A percentile compares a stretch with the other conserved stretches of the same genome.
Conservation (phyloP, 202 grass and related monocot species). For the Zoysia matrella region DNA sequence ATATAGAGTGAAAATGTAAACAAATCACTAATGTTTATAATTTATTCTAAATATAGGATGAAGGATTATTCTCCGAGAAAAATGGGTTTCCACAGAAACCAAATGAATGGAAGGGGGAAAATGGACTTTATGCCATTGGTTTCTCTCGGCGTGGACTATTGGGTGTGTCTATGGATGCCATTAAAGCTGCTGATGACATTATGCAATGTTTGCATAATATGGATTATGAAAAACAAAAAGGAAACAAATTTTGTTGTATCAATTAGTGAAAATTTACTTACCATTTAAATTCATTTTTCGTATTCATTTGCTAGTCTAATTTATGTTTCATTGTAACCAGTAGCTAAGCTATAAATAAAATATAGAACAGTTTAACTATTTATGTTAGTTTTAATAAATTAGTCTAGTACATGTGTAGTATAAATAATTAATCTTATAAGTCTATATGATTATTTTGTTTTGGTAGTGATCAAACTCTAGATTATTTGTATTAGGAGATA, state of each 20-base stretch:
- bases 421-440: slow-evolving; percentile 36
- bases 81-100: slow-evolving; percentile 73
- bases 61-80: slow-evolving; percentile 75
- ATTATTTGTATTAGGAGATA: neutral
- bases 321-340: neutral
- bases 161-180: slow-evolving; percentile 73
- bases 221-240: slow-evolving; percentile 3
- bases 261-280: neutral
- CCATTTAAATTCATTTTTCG: slow-evolving; percentile 13
- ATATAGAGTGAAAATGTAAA: too few species aligned
- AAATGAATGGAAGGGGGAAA: slow-evolving; percentile 78
- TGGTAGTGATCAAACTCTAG: slow-evolving; percentile 25
- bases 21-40: neutral
- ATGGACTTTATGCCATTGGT: slow-evolving; percentile 75
- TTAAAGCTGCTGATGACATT: slow-evolving; percentile 62
- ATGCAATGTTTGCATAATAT: slow-evolving; percentile 35
- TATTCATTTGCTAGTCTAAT: slow-evolving; percentile 27
- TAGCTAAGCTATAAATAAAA: slow-evolving; percentile 24
- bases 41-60: slow-evolving; percentile 52
- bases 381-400: slow-evolving; percentile 21
- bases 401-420: slow-evolving; percentile 44
- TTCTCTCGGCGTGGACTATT: slow-evolving; percentile 71
- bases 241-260: neutral
- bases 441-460: slow-evolving; percentile 19
- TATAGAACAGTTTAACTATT: slow-evolving; percentile 6